Conservation (phyloP, 805 yeast genomes). For the Sungouiozyma intestinalis region DNA sequence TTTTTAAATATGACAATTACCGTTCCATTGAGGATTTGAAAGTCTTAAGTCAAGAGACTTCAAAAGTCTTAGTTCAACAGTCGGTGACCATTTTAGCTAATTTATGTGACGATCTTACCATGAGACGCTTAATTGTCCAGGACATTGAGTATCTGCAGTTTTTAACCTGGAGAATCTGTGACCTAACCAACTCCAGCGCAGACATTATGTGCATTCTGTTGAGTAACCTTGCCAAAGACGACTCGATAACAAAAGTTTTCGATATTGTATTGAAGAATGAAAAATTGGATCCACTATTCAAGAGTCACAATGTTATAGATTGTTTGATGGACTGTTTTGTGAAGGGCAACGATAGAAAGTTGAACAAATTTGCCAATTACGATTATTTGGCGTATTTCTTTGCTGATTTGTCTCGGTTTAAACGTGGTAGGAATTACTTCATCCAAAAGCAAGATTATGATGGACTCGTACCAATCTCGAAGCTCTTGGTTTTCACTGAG, state of each 20-base stretch:
- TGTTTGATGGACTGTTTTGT: constrained; percentile 85
- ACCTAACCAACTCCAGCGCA: constrained; percentile 52
- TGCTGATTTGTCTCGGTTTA: constrained; percentile 77
- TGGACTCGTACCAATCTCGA: constrained; percentile 67
- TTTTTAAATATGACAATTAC: constrained; percentile 62
- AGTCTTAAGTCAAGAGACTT: constrained; percentile 42
- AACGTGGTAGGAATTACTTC: constrained; percentile 66
- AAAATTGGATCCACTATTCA: constrained; percentile 40
- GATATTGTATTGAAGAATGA: constrained; percentile 21
- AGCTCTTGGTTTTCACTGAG: constrained; percentile 73
- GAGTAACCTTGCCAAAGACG: constrained; percentile 77
- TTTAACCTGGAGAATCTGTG: constrained; percentile 41
- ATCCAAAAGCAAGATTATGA: constrained; percentile 65
- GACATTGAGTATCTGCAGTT: constrained; percentile 48
- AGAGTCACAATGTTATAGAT: constrained; percentile 52
- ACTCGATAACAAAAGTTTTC: constrained; percentile 46
- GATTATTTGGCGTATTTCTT: constrained; percentile 83
- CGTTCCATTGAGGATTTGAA: constrained; percentile 67
- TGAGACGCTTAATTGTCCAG: constrained; percentile 55
- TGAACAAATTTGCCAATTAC: constrained; percentile 62
- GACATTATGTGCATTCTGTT: constrained; percentile 77
- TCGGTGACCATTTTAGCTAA: constrained; percentile 76
- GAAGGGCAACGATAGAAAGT: constrained; percentile 61
- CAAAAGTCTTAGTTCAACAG: constrained; percentile 47
- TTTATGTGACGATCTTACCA: constrained; percentile 56